Evolutionary conservation across 202 grass and related monocot species (phyloP).

Genomic region (Schoenoplectus triqueter): DNA sequence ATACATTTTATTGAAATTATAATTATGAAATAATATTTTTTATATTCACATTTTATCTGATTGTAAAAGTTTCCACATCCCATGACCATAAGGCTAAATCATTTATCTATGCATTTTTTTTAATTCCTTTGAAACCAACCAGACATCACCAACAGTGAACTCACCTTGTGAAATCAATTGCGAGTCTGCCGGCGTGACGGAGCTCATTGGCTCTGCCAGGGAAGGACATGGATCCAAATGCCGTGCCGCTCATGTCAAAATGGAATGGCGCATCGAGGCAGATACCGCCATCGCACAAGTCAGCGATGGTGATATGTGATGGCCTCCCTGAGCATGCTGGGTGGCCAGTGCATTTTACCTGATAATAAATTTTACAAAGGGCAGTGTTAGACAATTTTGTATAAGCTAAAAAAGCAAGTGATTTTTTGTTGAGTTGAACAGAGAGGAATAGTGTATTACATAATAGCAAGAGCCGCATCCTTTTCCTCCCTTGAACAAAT

Average conservation of each 20-base stretch:
- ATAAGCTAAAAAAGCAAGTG: neutral
- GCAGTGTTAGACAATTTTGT: neutral
- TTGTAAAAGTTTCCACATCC: too few species aligned
- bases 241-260: constrained; percentile 86
- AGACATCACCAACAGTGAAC: neutral
- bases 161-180: constrained; percentile 69
- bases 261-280: constrained; percentile 58
- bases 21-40: constrained; percentile 2
- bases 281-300: constrained; percentile 64
- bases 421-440: neutral
- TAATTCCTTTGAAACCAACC: neutral
- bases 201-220: constrained; percentile 61
- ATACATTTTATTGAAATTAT: too few species aligned
- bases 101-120: neutral
- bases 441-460: constrained; percentile 33
- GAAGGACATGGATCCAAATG: constrained; percentile 81
- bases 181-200: constrained; percentile 74
- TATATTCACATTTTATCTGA: neutral
- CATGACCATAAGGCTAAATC: too few species aligned
- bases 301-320: constrained; percentile 64
- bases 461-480: constrained; percentile 84
- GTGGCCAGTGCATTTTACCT: constrained; percentile 67
- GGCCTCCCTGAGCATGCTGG: constrained; percentile 69
- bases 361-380: neutral
- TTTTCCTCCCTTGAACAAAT: constrained; percentile 78